Conservation (phyloP, 129 eudicot genomes). For the Chrysanthemum makinoi region DNA sequence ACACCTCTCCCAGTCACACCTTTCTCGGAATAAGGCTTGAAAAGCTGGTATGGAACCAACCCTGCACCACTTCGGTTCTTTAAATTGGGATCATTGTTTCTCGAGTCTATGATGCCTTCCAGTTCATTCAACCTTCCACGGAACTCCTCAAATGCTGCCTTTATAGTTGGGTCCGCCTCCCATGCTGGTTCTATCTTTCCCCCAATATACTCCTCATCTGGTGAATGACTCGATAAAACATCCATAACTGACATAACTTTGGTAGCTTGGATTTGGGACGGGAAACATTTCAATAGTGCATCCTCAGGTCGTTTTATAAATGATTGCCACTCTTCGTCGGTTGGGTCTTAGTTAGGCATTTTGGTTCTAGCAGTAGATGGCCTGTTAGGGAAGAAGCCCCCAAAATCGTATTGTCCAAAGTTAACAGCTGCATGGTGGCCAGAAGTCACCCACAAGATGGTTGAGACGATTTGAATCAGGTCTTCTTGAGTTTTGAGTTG, state of each 20-base stretch:
- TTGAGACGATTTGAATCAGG: slow-evolving; percentile 29
- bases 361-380: slow-evolving; percentile 33
- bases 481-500: slow-evolving; percentile 33
- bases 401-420: slow-evolving; percentile 49
- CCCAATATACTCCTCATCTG: slow-evolving; percentile 41
- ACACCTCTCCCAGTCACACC: slow-evolving; percentile 46
- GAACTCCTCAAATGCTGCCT: slow-evolving; percentile 28
- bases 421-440: slow-evolving; percentile 54
- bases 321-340: slow-evolving; percentile 28
- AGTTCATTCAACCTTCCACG: slow-evolving; percentile 9
- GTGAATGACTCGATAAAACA: slow-evolving; percentile 39
- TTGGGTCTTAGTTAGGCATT: slow-evolving; percentile 42
- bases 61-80: slow-evolving; percentile 38
- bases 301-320: slow-evolving; percentile 38
- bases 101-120: slow-evolving; percentile 30
- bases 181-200: slow-evolving; percentile 27
- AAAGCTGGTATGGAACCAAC: slow-evolving; percentile 39
- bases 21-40: slow-evolving; percentile 35
- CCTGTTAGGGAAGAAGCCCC: slow-evolving; percentile 45
- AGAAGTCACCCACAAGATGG: slow-evolving; percentile 40
- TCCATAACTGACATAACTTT: slow-evolving; percentile 35
- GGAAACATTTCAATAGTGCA: slow-evolving; percentile 28
- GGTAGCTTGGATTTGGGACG: slow-evolving; percentile 38
- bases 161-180: slow-evolving; percentile 34
- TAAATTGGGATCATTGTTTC: slow-evolving; percentile 14